Evolutionary conservation across 78 protist species (phyloP), one percentile per base, ranked within the genome.

Genomic region (Tieghemostelium lacteum): DNA sequence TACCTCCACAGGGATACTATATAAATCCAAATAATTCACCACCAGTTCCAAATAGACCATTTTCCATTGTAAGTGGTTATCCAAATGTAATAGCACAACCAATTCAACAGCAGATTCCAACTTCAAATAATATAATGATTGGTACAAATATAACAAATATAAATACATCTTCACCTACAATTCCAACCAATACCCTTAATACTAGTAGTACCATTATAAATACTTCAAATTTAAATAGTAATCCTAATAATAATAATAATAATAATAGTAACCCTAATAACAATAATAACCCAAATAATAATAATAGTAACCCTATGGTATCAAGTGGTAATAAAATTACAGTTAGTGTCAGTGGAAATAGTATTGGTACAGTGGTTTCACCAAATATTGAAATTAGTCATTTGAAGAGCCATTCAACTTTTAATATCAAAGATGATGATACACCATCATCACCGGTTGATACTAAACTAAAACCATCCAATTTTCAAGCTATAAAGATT

Each of bases 391-490:
- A n/a, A n/a, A n/a, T n/a, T n/a, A n/a, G 22, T 19, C 72, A 39
- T 36, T 19, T 4, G 17, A 64, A 39, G 31, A 7, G 22, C 10
- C 12, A 28, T 6, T 10, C 37, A 36, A 73, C 16, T 73, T 2
- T 39, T 31, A 71, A 29, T n/a, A 12, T 61, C 2, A 14, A 8
- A 70, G 24, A 29, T 70, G 19, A 42, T 19, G 37, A 40, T n/a
- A 28, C 77, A 52, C 62, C 36, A 28, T 3, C 28, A n/a, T 16
- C 7, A 36, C 52, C 2, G 36, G 24, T n/a, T n/a, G 80, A 73
- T 0, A 36, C 36, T 6, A 76, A 76, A 69, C n/a, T 76, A 28
- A 78, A 78, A 39, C 88, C 88, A 66, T n/a, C 76, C 61, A 78
- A 67, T 57, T 78, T 78, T 6, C 24, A 66, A 14, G 88, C 75